A percentile compares a stretch with the other conserved stretches of the same genome.
Conservation (phyloP, 1,139 yeast genomes). For the Lodderomyces beijingensis region DNA sequence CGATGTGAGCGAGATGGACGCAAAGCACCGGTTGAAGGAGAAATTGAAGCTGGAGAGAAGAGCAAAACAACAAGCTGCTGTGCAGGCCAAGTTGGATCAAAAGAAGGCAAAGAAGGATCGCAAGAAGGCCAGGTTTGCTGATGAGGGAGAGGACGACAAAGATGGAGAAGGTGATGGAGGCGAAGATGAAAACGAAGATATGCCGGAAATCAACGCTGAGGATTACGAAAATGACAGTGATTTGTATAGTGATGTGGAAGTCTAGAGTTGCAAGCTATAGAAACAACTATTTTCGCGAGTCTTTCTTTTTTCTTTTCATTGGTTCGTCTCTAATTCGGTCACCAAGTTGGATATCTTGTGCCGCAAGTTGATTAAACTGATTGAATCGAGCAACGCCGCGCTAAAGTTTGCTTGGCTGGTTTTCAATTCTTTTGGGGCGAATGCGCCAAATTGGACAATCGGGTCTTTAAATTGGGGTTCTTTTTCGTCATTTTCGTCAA, state of each 20-base stretch:
- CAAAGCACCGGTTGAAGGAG: constrained; percentile 59
- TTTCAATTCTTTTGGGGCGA: constrained; percentile 36
- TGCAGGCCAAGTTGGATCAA: constrained; percentile 69
- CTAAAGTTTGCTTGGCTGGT: constrained; percentile 36
- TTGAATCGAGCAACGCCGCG: constrained; percentile 22
- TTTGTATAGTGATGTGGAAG: constrained; percentile 42
- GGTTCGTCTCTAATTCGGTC: constrained; percentile 15
- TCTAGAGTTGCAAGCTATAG: constrained; percentile 5
- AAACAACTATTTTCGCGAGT: too few relatives aligned
- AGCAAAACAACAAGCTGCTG: constrained; percentile 74
- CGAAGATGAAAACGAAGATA: constrained; percentile 15
- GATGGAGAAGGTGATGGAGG: constrained; percentile 8
- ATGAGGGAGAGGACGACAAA: constrained; percentile 23
- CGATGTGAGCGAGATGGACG: constrained; percentile 61
- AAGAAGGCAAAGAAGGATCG: constrained; percentile 72
- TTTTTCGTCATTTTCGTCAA: constrained; percentile 1
- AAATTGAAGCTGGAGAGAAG: constrained; percentile 68
- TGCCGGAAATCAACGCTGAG: constrained; percentile 34
- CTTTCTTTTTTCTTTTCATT: too few relatives aligned
- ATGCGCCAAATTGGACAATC: constrained; percentile 47
- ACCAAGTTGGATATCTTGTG: constrained; percentile 17
- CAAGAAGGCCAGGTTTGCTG: constrained; percentile 53
- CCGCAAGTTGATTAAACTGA: constrained; percentile 26
- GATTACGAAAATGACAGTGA: constrained; percentile 49
- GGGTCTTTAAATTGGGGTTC: constrained; percentile 28